Percentiles rank a stretch among this genome's conserved stretches.
phyloP scores from a whole-genome alignment of 1,284 basidiomycete species.

The Phenoliferia sp. region DNA sequence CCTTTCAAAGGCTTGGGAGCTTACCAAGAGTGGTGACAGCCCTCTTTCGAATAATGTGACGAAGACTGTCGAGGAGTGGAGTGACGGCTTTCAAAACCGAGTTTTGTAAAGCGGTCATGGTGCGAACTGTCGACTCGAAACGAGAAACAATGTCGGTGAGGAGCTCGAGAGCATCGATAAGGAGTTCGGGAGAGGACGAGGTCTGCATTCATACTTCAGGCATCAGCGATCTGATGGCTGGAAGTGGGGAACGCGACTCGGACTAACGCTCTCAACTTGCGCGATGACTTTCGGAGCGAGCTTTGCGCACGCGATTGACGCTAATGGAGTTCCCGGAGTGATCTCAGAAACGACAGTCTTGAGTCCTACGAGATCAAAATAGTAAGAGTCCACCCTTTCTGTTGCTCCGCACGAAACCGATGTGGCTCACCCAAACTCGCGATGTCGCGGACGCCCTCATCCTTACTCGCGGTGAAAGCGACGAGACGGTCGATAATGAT shows the following conservation, averaged over 20 bases:
- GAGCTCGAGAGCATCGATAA: constrained; percentile 84
- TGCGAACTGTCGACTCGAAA: constrained; percentile 60
- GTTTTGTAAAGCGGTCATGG: constrained; percentile 43
- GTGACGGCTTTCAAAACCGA: constrained; percentile 66
- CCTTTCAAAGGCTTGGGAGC: constrained; percentile 41
- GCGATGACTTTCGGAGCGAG: constrained; percentile 76
- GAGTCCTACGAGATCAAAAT: constrained; percentile 56
- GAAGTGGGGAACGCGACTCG: constrained; percentile 40
- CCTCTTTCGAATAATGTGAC: constrained; percentile 82
- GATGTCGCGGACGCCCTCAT: constrained; percentile 88
- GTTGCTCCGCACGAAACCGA: constrained; percentile 14
- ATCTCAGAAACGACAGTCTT: constrained; percentile 92
- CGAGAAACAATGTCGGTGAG: constrained; percentile 84
- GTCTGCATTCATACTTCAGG: constrained; percentile 45
- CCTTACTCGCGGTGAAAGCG: constrained; percentile 70
- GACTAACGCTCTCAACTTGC: constrained; percentile 73
- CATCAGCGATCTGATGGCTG: not conserved
- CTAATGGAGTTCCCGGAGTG: constrained; percentile 70
- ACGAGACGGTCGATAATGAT: constrained; percentile 80
- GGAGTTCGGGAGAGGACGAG: constrained; percentile 70
- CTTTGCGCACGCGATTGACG: constrained; percentile 72
- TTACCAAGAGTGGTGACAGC: constrained; percentile 69
- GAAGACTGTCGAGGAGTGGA: constrained; percentile 66
- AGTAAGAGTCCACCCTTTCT: not conserved
- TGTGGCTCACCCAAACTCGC: constrained; percentile 70